Evolutionary conservation across 345 rosid species (phyloP).

Genomic region (Anacardium occidentale): DNA sequence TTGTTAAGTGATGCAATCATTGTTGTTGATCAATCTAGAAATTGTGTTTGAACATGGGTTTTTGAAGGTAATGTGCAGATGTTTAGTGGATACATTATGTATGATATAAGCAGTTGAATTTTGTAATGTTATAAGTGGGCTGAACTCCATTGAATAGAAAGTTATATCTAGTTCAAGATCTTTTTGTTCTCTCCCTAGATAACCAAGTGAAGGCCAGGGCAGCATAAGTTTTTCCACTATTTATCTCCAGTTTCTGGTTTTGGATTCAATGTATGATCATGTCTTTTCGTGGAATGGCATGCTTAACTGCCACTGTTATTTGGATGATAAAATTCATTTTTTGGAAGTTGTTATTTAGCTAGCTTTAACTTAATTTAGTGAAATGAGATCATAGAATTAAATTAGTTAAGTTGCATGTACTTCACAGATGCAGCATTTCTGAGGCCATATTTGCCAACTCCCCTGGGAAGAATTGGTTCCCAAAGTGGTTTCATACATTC

Average conservation of each 20-base stretch:
- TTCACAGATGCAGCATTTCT: slow-evolving; percentile 64
- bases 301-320: neutral
- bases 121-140: neutral
- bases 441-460: slow-evolving; percentile 52
- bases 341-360: neutral
- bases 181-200: neutral
- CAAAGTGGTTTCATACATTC: slow-evolving; percentile 57
- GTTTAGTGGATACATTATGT: slow-evolving; percentile 8
- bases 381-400: neutral
- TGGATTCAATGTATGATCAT: neutral
- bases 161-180: neutral
- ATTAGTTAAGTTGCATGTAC: slow-evolving; percentile 18
- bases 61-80: neutral
- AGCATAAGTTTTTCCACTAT: neutral
- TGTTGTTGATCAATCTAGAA: neutral
- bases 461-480: slow-evolving; percentile 45
- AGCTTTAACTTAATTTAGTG: neutral
- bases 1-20: neutral
- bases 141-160: neutral
- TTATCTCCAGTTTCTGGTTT: neutral
- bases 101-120: neutral
- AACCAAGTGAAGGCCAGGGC: neutral
- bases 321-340: neutral
- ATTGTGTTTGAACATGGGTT: neutral
- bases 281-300: slow-evolving; percentile 9